Conservation (phyloP, 441 rosid species). For the Pelargonium australe region DNA sequence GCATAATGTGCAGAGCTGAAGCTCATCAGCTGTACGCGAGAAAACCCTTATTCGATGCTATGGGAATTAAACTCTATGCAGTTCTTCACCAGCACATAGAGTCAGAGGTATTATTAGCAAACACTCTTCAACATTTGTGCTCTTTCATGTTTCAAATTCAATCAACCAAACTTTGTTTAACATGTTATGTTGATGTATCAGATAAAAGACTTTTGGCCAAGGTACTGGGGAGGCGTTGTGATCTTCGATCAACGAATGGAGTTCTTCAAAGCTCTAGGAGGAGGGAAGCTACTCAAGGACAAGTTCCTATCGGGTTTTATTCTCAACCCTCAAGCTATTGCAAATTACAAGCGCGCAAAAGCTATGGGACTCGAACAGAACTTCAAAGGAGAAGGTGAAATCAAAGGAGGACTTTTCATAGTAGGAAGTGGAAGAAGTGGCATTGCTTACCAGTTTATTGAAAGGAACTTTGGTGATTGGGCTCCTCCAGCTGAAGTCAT, state of each 20-base stretch:
- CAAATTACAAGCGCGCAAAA: constrained; percentile 60
- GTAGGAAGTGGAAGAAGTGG: constrained; percentile 45
- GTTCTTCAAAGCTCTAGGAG: constrained; percentile 63
- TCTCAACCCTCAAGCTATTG: constrained; percentile 56
- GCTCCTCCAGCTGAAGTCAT: constrained; percentile 53
- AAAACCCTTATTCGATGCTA: constrained; percentile 55
- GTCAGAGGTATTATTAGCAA: constrained; percentile 38
- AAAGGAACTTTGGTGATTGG: constrained; percentile 67
- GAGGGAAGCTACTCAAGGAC: constrained; percentile 54
- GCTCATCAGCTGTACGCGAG: constrained; percentile 55
- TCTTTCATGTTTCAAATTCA: not conserved
- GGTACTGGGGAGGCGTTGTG: constrained; percentile 62
- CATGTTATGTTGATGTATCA: constrained; percentile 17
- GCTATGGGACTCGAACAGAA: constrained; percentile 42
- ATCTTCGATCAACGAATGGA: constrained; percentile 43
- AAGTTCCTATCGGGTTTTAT: constrained; percentile 62
- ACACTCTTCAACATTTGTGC: constrained; percentile 10
- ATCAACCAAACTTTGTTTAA: constrained; percentile 10
- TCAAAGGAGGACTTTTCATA: constrained; percentile 60
- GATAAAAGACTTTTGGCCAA: constrained; percentile 66
- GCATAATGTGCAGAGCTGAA: constrained; percentile 76
- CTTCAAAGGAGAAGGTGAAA: constrained; percentile 63
- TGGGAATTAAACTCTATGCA: constrained; percentile 50
- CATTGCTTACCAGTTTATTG: constrained; percentile 55
- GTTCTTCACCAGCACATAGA: constrained; percentile 61